Evolutionary conservation across 2,329 filamentous ascomycete genomes (phyloP).

Genomic region (Penicillium sp.): DNA sequence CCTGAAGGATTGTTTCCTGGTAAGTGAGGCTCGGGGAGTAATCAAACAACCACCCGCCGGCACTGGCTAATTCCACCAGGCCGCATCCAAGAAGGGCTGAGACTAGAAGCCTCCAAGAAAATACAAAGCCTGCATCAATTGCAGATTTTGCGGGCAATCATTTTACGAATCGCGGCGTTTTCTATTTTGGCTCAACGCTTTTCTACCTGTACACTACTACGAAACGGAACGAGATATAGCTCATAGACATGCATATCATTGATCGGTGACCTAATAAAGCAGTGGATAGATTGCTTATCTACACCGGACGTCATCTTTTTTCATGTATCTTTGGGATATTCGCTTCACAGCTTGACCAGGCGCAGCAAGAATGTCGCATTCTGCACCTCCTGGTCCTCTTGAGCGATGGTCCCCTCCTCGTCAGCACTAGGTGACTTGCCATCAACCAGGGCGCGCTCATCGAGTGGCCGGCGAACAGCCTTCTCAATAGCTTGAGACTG

Average conservation of each 20-base stretch:
- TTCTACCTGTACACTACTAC: background rate
- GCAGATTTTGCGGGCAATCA: background rate
- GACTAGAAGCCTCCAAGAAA: background rate
- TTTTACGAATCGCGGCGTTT: background rate
- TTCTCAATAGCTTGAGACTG: conserved; percentile 73
- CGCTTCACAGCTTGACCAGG: conserved; percentile 68
- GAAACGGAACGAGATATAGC: background rate
- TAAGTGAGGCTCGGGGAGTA: conserved; percentile 47
- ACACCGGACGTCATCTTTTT: background rate
- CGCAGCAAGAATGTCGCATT: conserved; percentile 78
- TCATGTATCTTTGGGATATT: background rate
- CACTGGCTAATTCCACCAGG: conserved; percentile 38
- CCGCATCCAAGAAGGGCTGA: conserved; percentile 54
- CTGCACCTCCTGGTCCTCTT: conserved; percentile 85
- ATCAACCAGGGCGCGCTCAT: conserved; percentile 64
- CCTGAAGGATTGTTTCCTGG: conserved; percentile 85
- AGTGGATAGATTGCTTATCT: conserved; percentile 13
- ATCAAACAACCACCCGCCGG: background rate
- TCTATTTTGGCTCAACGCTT: background rate
- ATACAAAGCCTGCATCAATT: background rate
- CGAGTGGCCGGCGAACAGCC: conserved; percentile 73
- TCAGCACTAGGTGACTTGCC: conserved; percentile 56
- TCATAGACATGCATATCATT: conserved; percentile 8
- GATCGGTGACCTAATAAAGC: background rate
- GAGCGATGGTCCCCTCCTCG: conserved; percentile 66